A percentile compares a stretch with the other conserved stretches of the same genome.
These are phyloP conservation scores for Bruguiera gymnorhiza DNA, from an alignment of 345 rosid species.

Conservation along the genomic window DNA sequence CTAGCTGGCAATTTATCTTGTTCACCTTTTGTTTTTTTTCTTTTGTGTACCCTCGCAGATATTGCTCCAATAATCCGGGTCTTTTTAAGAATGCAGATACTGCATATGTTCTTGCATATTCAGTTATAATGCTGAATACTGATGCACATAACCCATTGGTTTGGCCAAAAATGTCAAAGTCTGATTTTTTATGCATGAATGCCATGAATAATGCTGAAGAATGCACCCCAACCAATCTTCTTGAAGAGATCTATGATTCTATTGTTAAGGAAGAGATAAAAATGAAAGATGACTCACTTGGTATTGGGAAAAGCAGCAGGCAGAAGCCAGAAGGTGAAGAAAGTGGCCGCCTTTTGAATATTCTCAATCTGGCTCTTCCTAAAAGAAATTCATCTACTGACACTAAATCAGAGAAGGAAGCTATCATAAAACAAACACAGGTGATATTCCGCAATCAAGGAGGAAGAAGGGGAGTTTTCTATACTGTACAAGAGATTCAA, in stretches of 20 bases:
- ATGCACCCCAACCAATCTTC: constrained; percentile 72
- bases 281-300: constrained; percentile 72
- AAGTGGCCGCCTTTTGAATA: constrained; percentile 79
- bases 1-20: neutral
- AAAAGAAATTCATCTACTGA: constrained; percentile 62
- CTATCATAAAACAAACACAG: constrained; percentile 84
- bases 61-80: constrained; percentile 92
- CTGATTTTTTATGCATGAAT: constrained; percentile 86
- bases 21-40: neutral
- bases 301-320: constrained; percentile 52
- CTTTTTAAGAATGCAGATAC: constrained; percentile 97
- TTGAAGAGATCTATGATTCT: constrained; percentile 92
- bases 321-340: constrained; percentile 85
- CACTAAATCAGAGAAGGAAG: constrained; percentile 80
- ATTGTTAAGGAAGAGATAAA: constrained; percentile 93
- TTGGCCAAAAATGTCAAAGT: constrained; percentile 96
- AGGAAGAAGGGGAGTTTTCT: constrained; percentile 82
- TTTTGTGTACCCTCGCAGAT: constrained; percentile 47
- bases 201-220: constrained; percentile 70
- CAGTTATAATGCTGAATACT: constrained; percentile 94
- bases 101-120: constrained; percentile 99
- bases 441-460: constrained; percentile 83
- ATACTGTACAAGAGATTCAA: constrained; percentile 68
- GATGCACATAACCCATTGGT: constrained; percentile 97
- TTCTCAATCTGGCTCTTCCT: constrained; percentile 87